phyloP scores from a whole-genome alignment of 2,329 filamentous ascomycete species.

The Ramichloridium luteum region DNA sequence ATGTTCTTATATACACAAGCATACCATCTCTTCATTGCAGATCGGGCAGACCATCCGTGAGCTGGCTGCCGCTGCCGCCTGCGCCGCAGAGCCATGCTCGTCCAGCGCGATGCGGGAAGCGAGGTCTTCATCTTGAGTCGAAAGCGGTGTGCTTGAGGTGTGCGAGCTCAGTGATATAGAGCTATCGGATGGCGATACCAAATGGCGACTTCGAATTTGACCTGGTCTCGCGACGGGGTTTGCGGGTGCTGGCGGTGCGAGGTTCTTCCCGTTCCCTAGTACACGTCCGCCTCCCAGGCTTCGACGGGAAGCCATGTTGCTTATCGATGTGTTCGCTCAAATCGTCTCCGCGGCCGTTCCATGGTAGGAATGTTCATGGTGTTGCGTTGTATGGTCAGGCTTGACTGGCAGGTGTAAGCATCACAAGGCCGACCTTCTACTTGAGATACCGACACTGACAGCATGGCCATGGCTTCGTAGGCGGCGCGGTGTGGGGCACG shows the following conservation, averaged over 20 bases:
- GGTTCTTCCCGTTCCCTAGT: conserved; percentile 71
- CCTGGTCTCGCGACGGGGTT: conserved; percentile 27
- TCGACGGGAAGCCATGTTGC: conserved; percentile 74
- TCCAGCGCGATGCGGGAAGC: conserved; percentile 66
- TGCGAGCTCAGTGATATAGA: conserved; percentile 67
- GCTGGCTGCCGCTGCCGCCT: conserved; percentile 42
- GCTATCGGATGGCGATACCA: conserved; percentile 55
- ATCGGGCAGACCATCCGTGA: conserved; percentile 84
- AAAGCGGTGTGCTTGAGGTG: conserved; percentile 57
- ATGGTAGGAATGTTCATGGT: too few species aligned
- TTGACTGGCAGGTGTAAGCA: too few species aligned
- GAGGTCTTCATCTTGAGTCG: conserved; percentile 64
- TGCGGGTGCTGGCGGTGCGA: conserved; percentile 50
- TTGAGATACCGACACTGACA: too few species aligned
- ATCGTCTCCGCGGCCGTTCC: too few species aligned
- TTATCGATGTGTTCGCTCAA: conserved; percentile 3
- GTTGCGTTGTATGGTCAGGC: too few species aligned
- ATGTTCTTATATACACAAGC: conserved; percentile 1
- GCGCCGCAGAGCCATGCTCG: conserved; percentile 43
- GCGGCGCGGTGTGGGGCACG: too few species aligned
- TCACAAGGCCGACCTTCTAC: too few species aligned
- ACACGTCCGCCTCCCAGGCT: conserved; percentile 79
- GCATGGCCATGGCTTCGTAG: too few species aligned
- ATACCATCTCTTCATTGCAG: conserved; percentile 93
- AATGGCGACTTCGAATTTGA: conserved; percentile 20